Base-by-base conservation (phyloP, 2,329 filamentous ascomycete genomes). In the Parastagonospora nodorum region DNA sequence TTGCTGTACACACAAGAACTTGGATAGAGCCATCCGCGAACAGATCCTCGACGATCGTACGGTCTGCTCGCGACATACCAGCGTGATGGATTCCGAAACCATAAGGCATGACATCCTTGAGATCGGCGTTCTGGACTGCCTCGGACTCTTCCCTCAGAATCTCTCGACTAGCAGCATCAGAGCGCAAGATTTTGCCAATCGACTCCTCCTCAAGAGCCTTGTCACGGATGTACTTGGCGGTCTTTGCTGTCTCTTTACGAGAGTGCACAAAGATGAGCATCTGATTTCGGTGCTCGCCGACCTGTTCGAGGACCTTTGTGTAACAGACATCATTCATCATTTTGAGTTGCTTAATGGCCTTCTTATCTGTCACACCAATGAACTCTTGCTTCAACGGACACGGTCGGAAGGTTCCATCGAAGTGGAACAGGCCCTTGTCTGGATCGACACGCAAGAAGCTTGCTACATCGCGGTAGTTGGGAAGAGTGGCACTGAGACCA, bases 241-340 rank as follows among this genome's bases (percentile, higher is more conserved):
- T 99, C 78, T 99, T 99, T 8, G 92, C 92, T 0, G 95, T 99
- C 74, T 99, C 95, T 70, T 99, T 99, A 65, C 94, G 84, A 31
- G 95, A 99, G 72, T 99, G 95, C 5, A 99, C 94, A 69, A 99
- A 99, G 52, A 99, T 96, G 33, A 99, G 85, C 92, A 99, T 97
- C 74, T 99, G 94, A 66, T 99, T 96, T 57, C 90, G 86, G 67
- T 95, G 88, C 51, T 88, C 87, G 6, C 94, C 94, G 28, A 97
- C 93, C 69, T 97, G 93, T 74, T 99, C 94, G 47, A 99, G 84
- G 27, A 97, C 92, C 75, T 99, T 99, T 58, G 88, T 95, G 74
- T 99, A 99, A 50, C 92, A 97, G 47, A 99, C 92, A 64, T 99
- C 94, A 69, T 99, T 99, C 94, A 99, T 99, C 1, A 90, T 95